A percentile compares a stretch with the other conserved stretches of the same genome.
Conservation (phyloP, 2,329 filamentous ascomycete genomes). For the Aspergillus thermomutatus region DNA sequence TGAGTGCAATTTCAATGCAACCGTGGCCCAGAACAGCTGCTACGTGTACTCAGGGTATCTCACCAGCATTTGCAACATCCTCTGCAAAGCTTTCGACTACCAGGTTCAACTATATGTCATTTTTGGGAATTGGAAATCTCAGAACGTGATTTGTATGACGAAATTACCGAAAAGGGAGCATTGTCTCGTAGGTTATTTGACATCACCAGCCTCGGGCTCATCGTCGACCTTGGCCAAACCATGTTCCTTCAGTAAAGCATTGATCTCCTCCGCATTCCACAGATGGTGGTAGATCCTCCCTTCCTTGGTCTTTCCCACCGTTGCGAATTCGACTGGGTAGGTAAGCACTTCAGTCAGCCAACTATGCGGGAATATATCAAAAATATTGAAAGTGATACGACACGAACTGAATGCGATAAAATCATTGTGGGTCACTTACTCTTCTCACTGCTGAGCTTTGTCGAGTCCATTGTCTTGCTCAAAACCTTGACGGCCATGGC, state of each 20-base stretch:
- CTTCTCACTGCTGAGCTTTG: constrained; percentile 98
- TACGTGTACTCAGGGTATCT: not conserved
- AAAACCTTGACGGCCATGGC: constrained; percentile 97
- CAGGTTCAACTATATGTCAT: constrained; percentile 1
- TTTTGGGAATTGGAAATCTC: constrained; percentile 1
- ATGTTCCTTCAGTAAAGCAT: constrained; percentile 88
- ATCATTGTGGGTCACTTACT: constrained; percentile 58
- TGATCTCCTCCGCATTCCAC: constrained; percentile 96
- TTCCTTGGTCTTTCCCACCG: constrained; percentile 89
- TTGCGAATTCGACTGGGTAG: constrained; percentile 88
- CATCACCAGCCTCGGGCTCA: constrained; percentile 58
- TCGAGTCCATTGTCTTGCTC: constrained; percentile 99
- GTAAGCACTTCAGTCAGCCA: constrained; percentile 15
- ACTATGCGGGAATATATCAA: not conserved
- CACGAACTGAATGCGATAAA: not conserved
- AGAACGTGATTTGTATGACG: constrained; percentile 27
- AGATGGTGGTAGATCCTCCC: constrained; percentile 98
- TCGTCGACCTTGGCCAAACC: constrained; percentile 82
- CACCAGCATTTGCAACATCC: constrained; percentile 1
- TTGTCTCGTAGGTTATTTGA: constrained; percentile 32
- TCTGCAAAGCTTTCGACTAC: constrained; percentile 6
- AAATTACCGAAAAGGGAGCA: constrained; percentile 23
- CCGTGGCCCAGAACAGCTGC: constrained; percentile 4
- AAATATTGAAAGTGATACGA: not conserved
- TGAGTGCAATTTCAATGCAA: constrained; percentile 23